These are phyloP conservation scores for Penicillium herquei DNA, from an alignment of 495 filamentous ascomycete genomes.

Conservation along the genomic window DNA sequence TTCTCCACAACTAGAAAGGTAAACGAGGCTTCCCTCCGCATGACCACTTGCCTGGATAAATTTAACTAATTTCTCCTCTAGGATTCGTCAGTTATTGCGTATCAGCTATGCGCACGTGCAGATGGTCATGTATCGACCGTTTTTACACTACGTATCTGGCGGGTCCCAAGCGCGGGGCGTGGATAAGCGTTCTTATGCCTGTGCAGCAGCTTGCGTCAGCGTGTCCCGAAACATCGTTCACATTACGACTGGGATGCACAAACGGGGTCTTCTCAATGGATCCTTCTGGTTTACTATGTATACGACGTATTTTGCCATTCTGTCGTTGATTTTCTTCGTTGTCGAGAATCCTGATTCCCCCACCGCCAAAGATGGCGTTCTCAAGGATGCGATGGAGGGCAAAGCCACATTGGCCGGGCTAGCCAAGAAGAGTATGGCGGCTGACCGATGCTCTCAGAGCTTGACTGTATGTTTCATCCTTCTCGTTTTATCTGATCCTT, in stretches of 20 bases:
- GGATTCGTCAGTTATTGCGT: conserved; percentile 81
- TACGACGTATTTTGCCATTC: conserved; percentile 90
- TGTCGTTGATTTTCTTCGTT: conserved; percentile 86
- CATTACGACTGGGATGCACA: conserved; percentile 86
- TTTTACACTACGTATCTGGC: conserved; percentile 88
- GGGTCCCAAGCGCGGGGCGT: conserved; percentile 63
- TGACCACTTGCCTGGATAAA: neutral
- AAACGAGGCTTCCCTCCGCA: conserved; percentile 16
- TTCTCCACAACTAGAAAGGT: conserved; percentile 72
- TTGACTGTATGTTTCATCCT: conserved; percentile 58
- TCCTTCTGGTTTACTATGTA: conserved; percentile 98
- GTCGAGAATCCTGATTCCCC: conserved; percentile 83
- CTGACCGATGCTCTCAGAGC: conserved; percentile 75
- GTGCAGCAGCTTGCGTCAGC: conserved; percentile 87
- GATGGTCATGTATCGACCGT: conserved; percentile 93
- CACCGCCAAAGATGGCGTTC: conserved; percentile 68
- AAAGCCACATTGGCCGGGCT: conserved; percentile 75
- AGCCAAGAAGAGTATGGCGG: conserved; percentile 81
- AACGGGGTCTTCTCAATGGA: conserved; percentile 75
- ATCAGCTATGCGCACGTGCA: conserved; percentile 90
- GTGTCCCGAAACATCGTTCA: conserved; percentile 94
- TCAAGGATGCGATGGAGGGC: conserved; percentile 81
- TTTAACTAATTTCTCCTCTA: conserved; percentile 29
- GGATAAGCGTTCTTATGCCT: conserved; percentile 85
- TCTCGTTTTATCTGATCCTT: neutral